These are phyloP conservation scores for Penicillium bovifimosum DNA, from an alignment of 495 filamentous ascomycete genomes.

Conservation along the genomic window DNA sequence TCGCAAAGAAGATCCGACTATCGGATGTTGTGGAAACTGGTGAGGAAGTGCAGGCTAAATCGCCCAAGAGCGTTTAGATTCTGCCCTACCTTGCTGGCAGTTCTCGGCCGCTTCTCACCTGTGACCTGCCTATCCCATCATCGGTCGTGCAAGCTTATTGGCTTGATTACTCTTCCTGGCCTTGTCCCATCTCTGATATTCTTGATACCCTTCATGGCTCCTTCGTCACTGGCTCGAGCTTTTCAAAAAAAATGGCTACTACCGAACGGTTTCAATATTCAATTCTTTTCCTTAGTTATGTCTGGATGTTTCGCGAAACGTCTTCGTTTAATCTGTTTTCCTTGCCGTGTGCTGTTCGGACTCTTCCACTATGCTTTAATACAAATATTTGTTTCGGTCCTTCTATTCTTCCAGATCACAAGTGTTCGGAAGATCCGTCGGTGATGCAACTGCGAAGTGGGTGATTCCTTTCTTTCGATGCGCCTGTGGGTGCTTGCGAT, in stretches of 20 bases:
- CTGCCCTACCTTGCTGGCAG: neutral
- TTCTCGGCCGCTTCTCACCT: neutral
- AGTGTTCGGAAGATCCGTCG: neutral
- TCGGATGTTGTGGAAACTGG: conserved; percentile 41
- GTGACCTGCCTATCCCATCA: neutral
- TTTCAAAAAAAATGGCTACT: conserved; percentile 21
- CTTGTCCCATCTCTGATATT: conserved; percentile 33
- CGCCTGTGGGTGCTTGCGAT: neutral
- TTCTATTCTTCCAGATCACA: conserved; percentile 3
- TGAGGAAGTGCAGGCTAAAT: conserved; percentile 31
- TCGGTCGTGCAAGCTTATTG: neutral
- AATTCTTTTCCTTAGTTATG: conserved; percentile 8
- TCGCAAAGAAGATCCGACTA: conserved; percentile 41
- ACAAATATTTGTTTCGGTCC: conserved; percentile 10
- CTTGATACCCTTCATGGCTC: conserved; percentile 44
- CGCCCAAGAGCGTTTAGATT: conserved; percentile 34
- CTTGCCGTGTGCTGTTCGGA: conserved; percentile 21
- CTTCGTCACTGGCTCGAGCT: conserved; percentile 33
- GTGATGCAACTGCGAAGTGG: neutral
- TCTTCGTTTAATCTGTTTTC: conserved; percentile 18
- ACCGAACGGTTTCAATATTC: conserved; percentile 14
- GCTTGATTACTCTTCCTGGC: conserved; percentile 5
- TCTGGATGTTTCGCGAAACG: conserved; percentile 13
- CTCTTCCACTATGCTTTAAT: conserved; percentile 25
- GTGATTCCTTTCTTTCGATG: neutral